Conservation (phyloP, 306 rosid genomes). For the Ormosia semicastrata region DNA sequence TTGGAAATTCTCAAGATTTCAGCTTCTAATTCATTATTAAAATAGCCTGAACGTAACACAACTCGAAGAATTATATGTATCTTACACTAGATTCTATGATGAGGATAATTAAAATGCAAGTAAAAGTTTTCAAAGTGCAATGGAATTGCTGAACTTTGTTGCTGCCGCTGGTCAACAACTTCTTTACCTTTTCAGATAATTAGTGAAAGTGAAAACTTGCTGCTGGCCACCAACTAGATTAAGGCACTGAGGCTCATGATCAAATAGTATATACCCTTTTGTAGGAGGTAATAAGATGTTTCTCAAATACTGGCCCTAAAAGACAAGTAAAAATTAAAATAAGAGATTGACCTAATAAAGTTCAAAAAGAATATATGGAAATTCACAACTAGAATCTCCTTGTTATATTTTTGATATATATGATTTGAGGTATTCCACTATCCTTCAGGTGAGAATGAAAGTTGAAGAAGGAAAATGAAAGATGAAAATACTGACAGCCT, state of each 20-base stretch:
- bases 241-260: neutral
- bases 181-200: neutral
- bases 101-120: neutral
- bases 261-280: neutral
- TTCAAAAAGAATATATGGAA: neutral
- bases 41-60: neutral
- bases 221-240: neutral
- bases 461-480: neutral
- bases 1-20: neutral
- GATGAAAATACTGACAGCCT: neutral
- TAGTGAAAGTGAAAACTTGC: neutral
- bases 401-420: neutral
- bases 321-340: neutral
- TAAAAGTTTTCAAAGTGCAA: neutral
- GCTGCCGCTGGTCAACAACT: neutral
- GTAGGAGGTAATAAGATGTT: neutral
- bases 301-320: neutral
- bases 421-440: neutral
- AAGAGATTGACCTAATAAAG: neutral
- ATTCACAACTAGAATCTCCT: conserved; percentile 5
- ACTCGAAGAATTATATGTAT: neutral
- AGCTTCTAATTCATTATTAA: neutral
- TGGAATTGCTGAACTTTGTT: neutral
- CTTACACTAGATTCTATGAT: neutral
- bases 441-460: neutral